These are phyloP conservation scores for Fraxinus baroniana DNA, from an alignment of 305 asterid species.

Conservation along the genomic window DNA sequence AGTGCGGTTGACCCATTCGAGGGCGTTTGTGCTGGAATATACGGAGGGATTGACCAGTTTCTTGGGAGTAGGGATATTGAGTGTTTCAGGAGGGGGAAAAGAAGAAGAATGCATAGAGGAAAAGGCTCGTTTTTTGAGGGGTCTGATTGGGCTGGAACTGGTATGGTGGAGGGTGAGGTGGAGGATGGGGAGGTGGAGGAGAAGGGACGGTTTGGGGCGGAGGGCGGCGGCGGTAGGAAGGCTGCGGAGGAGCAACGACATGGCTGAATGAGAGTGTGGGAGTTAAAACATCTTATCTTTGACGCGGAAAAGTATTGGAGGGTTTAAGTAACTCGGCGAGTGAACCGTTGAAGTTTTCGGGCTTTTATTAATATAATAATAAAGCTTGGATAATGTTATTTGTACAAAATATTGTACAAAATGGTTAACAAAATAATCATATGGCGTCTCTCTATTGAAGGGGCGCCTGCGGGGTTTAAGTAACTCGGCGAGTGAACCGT, in stretches of 20 bases:
- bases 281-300: slow-evolving; percentile 29
- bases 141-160: slow-evolving; percentile 21
- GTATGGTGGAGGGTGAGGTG: slow-evolving; percentile 32
- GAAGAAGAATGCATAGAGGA: slow-evolving; percentile 44
- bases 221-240: slow-evolving; percentile 53
- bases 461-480: too few relatives aligned
- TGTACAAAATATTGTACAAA: too few relatives aligned
- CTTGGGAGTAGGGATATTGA: slow-evolving; percentile 35
- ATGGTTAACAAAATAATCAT: too few relatives aligned
- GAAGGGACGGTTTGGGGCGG: slow-evolving; percentile 50
- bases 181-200: slow-evolving; percentile 31
- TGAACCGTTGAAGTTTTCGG: not conserved
- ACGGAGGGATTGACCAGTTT: slow-evolving; percentile 25
- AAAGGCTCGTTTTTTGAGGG: slow-evolving; percentile 34
- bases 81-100: slow-evolving; percentile 38
- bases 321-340: slow-evolving; percentile 15
- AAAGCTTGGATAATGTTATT: too few relatives aligned
- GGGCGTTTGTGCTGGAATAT: slow-evolving; percentile 35
- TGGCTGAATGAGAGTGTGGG: slow-evolving; percentile 32
- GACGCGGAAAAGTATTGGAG: not conserved
- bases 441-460: too few relatives aligned
- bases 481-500: too few relatives aligned
- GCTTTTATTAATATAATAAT: too few relatives aligned
- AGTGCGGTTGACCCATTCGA: slow-evolving; percentile 81
- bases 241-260: slow-evolving; percentile 71